phyloP scores from a whole-genome alignment of 371 early-diverging fungal genomes.

The Mucor saturninus region DNA sequence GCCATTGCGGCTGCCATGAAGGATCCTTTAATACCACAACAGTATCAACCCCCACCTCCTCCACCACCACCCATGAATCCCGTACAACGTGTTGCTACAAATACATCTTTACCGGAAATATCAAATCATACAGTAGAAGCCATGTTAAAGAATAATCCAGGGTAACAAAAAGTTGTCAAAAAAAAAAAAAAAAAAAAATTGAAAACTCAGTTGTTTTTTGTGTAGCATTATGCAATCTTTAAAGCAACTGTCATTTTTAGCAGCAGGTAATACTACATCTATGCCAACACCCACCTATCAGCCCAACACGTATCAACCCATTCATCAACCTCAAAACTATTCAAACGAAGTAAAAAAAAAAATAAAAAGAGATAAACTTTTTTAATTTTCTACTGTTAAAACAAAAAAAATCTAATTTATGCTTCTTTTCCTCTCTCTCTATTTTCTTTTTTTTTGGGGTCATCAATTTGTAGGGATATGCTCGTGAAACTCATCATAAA shows the following conservation, averaged over 20 bases:
- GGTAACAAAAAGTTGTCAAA: conserved; percentile 3
- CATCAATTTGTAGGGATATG: not conserved
- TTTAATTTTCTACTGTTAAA: not conserved
- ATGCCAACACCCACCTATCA: not conserved
- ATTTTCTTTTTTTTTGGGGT: no score
- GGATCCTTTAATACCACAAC: conserved; percentile 1
- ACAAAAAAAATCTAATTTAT: no score
- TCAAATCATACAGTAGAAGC: conserved; percentile 13
- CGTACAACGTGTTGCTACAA: not conserved
- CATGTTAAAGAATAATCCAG: conserved; percentile 20
- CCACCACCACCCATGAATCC: not conserved
- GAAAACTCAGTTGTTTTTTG: not conserved
- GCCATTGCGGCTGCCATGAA: conserved; percentile 13
- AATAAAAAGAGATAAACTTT: not conserved
- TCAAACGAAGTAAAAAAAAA: not conserved
- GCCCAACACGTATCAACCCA: not conserved
- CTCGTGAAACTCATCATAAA: not conserved
- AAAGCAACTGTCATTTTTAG: conserved; percentile 17
- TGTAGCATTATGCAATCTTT: conserved; percentile 17
- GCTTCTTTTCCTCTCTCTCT: no score
- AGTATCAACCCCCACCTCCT: not conserved
- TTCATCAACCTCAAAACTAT: conserved; percentile 2
- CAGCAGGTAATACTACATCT: not conserved
- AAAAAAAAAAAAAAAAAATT: not conserved
- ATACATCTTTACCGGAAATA: not conserved